Base-by-base conservation (phyloP, 2,329 filamentous ascomycete genomes). In the Cytospora paraplurivora region DNA sequence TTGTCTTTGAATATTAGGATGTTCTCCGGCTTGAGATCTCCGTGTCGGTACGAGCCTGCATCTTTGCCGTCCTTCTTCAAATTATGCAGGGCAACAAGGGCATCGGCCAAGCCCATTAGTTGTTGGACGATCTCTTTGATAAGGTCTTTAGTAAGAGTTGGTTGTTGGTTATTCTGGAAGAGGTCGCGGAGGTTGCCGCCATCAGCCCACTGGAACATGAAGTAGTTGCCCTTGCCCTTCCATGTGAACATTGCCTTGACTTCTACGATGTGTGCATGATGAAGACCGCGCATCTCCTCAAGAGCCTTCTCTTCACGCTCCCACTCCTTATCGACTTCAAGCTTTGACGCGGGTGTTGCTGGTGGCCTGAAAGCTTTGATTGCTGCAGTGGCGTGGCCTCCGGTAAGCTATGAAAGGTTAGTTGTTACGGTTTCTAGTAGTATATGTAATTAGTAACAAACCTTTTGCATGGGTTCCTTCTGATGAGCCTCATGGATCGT, bases 201-300 rank as follows among this genome's bases (percentile, higher is more conserved):
- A 19, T 61, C 59, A 13, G 59, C 51, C 59, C 59, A 61, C 17
- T 61, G 51, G 8, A 35, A 61, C 27, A 61, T 61, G 38, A 61
- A 38, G 19, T 49, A 61, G 7, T 32, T 50, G 7, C 50, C 27
- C 8, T 32, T 27, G 11, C 59, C 51, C 13, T 47, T 34, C 33
- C 33, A 52, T 1, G 15, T 37, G 15, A 61, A 55, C 10, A 49
- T 55, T 2, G 51, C 51, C 33, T 61, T 19, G 21, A 55, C 32
- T 8, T 49, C 17, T 5, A 61, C 21, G 7, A 61, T 55, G n/a
- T 61, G 59, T 7, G 35, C 12, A 19, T 61, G 35, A 15, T 15
- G 4, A 17, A 61, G 27, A 27, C n/a, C 17, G 3, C 7, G 17
- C 21, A 15, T 27, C 1, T 55, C 38, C 34, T n/a, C 50, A 19